Conservation (phyloP, 129 eudicot genomes). For the Scalesia atractyloides region DNA sequence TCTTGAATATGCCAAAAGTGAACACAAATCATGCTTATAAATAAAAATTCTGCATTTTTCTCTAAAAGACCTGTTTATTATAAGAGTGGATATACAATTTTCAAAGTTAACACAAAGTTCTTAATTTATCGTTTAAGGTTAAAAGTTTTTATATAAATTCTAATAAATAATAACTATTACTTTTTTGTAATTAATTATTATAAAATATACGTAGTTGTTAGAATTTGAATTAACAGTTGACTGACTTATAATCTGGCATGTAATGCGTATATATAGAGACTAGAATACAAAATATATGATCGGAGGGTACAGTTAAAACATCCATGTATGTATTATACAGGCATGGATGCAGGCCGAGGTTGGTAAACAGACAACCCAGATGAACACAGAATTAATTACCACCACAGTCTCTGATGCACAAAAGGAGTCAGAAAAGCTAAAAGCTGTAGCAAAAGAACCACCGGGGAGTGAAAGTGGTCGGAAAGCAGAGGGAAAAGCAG, state of each 20-base stretch:
- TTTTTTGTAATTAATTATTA: no score
- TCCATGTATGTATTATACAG: neutral
- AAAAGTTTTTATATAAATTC: neutral
- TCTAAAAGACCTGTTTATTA: no score
- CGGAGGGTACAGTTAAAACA: slow-evolving; percentile 14
- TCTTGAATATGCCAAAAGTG: no score
- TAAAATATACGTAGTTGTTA: no score
- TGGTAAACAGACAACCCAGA: slow-evolving; percentile 37
- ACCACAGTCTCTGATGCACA: slow-evolving; percentile 25
- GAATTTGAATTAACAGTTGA: neutral
- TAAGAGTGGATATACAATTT: neutral
- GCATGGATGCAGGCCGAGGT: slow-evolving; percentile 49
- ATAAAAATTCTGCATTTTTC: no score
- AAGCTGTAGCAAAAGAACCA: slow-evolving; percentile 24
- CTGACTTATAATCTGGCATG: neutral
- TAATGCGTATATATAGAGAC: neutral
- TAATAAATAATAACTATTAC: no score
- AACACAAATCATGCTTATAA: no score
- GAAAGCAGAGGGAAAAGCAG: slow-evolving; percentile 57
- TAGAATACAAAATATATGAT: neutral
- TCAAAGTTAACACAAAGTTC: neutral
- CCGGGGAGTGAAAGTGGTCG: slow-evolving; percentile 27
- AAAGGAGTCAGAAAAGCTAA: slow-evolving; percentile 19
- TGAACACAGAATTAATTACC: slow-evolving; percentile 43
- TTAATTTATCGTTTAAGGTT: neutral